These are phyloP conservation scores for Vachellia collinsii DNA, from an alignment of 306 rosid species.

Conservation along the genomic window DNA sequence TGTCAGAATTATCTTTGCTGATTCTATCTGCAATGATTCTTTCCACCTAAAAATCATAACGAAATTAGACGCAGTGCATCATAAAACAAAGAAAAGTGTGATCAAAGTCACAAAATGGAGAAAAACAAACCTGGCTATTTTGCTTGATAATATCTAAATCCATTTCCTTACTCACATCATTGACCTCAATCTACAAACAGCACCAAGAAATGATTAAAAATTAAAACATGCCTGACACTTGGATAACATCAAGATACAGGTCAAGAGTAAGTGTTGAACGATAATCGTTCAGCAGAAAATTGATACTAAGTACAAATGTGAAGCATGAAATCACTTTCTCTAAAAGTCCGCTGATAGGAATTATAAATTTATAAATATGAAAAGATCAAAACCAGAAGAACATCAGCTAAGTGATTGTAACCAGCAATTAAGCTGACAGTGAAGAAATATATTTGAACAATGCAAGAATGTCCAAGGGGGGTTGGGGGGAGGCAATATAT, in stretches of 20 bases:
- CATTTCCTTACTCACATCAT: slow-evolving; percentile 99
- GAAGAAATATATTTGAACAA: not conserved
- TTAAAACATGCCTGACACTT: not conserved
- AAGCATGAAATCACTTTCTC: not conserved
- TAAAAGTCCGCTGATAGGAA: not conserved
- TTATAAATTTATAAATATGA: not conserved
- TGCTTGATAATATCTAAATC: slow-evolving; percentile 98
- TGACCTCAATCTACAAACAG: slow-evolving; percentile 81
- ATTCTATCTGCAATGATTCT: slow-evolving; percentile 90
- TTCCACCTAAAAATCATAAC: slow-evolving; percentile 68
- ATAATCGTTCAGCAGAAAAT: not conserved
- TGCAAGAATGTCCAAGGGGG: not conserved
- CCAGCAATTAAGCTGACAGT: too few relatives aligned
- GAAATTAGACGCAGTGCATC: slow-evolving; percentile 25
- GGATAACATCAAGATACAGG: not conserved
- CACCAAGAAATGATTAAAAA: slow-evolving; percentile 31
- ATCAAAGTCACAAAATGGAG: slow-evolving; percentile 29
- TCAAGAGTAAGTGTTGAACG: not conserved
- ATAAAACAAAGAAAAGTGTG: not conserved
- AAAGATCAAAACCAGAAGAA: slow-evolving; percentile 13
- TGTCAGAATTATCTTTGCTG: slow-evolving; percentile 71
- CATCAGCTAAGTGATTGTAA: not conserved
- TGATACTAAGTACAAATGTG: not conserved
- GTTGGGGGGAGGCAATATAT: not conserved
- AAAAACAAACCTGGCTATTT: slow-evolving; percentile 86